phyloP scores from a whole-genome alignment of 192 early-diverging fungal genomes.

The Coemansia sp. region DNA sequence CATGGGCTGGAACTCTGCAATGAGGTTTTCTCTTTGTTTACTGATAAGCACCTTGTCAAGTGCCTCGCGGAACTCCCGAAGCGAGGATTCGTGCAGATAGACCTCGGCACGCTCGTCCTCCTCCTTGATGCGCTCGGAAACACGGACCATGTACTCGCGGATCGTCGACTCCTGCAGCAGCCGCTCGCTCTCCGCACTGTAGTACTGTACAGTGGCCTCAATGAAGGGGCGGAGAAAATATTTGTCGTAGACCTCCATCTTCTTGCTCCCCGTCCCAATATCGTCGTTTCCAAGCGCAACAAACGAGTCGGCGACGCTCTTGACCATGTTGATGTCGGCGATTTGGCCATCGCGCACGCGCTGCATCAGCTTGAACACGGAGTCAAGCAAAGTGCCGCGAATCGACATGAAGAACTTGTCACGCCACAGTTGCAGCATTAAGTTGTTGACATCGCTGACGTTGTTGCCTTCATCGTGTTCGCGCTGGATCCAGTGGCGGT shows the following conservation, averaged over 20 bases:
- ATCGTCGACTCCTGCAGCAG: constrained; percentile 89
- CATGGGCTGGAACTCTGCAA: constrained; percentile 88
- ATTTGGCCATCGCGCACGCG: constrained; percentile 86
- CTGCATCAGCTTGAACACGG: constrained; percentile 64
- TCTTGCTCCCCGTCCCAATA: constrained; percentile 73
- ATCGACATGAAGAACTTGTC: constrained; percentile 62
- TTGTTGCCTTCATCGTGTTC: constrained; percentile 92
- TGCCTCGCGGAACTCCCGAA: constrained; percentile 73
- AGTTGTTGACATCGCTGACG: constrained; percentile 88
- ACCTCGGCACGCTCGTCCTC: constrained; percentile 87
- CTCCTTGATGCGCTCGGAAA: constrained; percentile 67
- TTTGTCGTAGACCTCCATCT: constrained; percentile 83
- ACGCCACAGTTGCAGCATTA: constrained; percentile 74
- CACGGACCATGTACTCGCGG: constrained; percentile 95
- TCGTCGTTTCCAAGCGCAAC: constrained; percentile 74
- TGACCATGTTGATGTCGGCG: constrained; percentile 81
- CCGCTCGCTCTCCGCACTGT: constrained; percentile 84
- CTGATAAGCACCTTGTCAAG: constrained; percentile 88
- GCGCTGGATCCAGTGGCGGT: constrained; percentile 96
- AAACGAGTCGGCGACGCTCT: constrained; percentile 88
- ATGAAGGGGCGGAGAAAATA: constrained; percentile 88
- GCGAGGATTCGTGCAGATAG: constrained; percentile 83
- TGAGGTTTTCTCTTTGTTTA: constrained; percentile 77
- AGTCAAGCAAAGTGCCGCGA: constrained; percentile 47
- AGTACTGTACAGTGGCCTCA: constrained; percentile 79